Conservation (phyloP, 768 basidiomycete genomes). For the Russula earlei region DNA sequence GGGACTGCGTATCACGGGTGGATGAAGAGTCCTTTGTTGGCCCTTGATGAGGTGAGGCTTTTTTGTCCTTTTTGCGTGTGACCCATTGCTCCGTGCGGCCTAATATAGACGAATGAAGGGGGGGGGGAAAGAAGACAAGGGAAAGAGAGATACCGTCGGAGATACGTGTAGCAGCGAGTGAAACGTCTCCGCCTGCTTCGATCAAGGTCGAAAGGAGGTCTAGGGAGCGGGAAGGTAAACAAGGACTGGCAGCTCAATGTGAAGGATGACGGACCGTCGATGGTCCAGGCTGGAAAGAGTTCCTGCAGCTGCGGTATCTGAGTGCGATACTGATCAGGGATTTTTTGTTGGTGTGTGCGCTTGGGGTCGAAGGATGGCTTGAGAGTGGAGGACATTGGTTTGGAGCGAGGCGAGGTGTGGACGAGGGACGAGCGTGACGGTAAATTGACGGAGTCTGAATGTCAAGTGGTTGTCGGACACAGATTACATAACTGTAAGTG, state of each 20-base stretch:
- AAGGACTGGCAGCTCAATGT: constrained; percentile 12
- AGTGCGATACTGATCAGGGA: constrained; percentile 36
- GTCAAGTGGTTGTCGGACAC: neutral
- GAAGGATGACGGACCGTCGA: constrained; percentile 43
- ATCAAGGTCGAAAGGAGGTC: constrained; percentile 62
- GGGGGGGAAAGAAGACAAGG: constrained; percentile 19
- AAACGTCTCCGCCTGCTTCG: constrained; percentile 61
- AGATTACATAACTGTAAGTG: neutral
- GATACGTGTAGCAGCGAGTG: constrained; percentile 64
- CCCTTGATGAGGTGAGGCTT: constrained; percentile 34
- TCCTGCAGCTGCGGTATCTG: constrained; percentile 61
- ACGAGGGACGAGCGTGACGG: neutral
- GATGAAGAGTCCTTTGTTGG: constrained; percentile 44
- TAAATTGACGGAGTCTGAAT: constrained; percentile 3
- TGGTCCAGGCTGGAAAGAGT: constrained; percentile 58
- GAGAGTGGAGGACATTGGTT: constrained; percentile 21
- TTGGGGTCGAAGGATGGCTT: constrained; percentile 26
- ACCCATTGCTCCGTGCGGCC: constrained; percentile 78
- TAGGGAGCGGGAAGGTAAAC: constrained; percentile 24
- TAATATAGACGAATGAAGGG: constrained; percentile 26
- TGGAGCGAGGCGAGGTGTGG: neutral
- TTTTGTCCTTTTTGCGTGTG: constrained; percentile 84
- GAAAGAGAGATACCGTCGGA: constrained; percentile 46
- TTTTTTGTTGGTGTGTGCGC: constrained; percentile 21
- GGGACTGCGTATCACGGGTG: constrained; percentile 37